Conservation (phyloP, 163 green algal genomes). For the Prototheca wickerhamii region DNA sequence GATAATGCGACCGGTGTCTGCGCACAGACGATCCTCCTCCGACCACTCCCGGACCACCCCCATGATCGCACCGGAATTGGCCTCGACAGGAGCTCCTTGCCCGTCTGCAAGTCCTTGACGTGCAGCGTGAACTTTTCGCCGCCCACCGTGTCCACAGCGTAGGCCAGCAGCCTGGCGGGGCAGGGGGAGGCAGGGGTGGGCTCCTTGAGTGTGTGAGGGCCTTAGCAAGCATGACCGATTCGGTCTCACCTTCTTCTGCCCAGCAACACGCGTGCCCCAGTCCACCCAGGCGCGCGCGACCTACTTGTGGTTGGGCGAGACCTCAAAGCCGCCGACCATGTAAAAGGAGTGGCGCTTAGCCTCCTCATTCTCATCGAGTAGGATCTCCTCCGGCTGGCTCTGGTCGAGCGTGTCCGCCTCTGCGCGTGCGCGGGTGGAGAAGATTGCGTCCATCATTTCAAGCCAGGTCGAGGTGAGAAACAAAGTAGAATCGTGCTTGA, state of each 20-base stretch:
- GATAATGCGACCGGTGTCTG: too few species aligned
- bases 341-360: slow-evolving; percentile 62
- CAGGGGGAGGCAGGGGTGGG: not conserved
- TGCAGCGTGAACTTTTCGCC: slow-evolving; percentile 76
- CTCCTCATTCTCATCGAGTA: slow-evolving; percentile 79
- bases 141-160: slow-evolving; percentile 67
- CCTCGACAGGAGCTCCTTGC: slow-evolving; percentile 40
- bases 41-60: too few species aligned
- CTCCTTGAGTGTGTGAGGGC: not conserved
- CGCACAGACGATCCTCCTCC: too few species aligned
- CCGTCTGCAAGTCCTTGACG: slow-evolving; percentile 64
- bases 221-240: not conserved
- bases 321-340: slow-evolving; percentile 48
- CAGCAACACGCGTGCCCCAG: not conserved
- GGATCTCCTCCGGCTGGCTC: slow-evolving; percentile 51
- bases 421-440: too few species aligned
- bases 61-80: slow-evolving; percentile 41
- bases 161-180: slow-evolving; percentile 53
- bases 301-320: slow-evolving; percentile 38
- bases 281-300: not conserved
- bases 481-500: too few species aligned
- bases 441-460: too few species aligned
- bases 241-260: not conserved
- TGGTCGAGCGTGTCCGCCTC: slow-evolving; percentile 18
- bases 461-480: too few species aligned